Conservation (phyloP, 352 stramenopile species). For the Globisporangium iwayamae region DNA sequence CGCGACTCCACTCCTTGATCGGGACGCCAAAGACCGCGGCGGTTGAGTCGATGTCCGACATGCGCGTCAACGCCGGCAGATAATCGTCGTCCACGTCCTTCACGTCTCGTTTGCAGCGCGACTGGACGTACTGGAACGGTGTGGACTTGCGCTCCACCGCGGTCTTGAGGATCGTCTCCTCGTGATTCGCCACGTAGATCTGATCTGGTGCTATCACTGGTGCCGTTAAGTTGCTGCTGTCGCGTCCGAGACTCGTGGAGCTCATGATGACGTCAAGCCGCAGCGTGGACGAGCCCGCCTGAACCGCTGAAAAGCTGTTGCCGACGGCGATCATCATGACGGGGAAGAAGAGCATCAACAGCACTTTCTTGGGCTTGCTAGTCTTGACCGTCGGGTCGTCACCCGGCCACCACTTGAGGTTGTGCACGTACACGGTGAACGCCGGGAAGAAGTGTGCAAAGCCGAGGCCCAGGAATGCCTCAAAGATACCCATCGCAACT, state of each 20-base stretch:
- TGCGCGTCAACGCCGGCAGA: conserved; percentile 2
- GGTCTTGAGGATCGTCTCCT: conserved; percentile 21
- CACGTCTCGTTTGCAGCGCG: conserved; percentile 1
- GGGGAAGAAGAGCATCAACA: conserved; percentile 19
- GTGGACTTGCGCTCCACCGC: conserved; percentile 12
- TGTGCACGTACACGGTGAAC: conserved; percentile 27
- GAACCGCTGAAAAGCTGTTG: conserved; percentile 22
- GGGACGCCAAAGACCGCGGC: conserved; percentile 22
- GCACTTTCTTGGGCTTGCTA: conserved; percentile 21
- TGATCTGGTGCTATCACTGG: neutral
- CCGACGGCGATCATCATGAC: conserved; percentile 20
- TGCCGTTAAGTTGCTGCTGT: conserved; percentile 1
- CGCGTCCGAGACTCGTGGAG: conserved; percentile 2
- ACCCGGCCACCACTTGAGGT: conserved; percentile 23
- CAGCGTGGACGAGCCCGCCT: conserved; percentile 16
- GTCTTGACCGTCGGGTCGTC: conserved; percentile 16
- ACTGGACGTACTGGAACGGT: conserved; percentile 9
- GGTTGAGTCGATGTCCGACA: conserved; percentile 23
- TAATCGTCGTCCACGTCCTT: neutral
- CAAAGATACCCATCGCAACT: conserved; percentile 21
- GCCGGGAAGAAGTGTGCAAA: conserved; percentile 22
- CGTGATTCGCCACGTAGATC: conserved; percentile 1
- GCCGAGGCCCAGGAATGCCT: conserved; percentile 18
- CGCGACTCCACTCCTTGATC: conserved; percentile 23
- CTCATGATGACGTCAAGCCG: conserved; percentile 13